Conservation (phyloP, 257 asterid species). For the Capsicum chinense region DNA sequence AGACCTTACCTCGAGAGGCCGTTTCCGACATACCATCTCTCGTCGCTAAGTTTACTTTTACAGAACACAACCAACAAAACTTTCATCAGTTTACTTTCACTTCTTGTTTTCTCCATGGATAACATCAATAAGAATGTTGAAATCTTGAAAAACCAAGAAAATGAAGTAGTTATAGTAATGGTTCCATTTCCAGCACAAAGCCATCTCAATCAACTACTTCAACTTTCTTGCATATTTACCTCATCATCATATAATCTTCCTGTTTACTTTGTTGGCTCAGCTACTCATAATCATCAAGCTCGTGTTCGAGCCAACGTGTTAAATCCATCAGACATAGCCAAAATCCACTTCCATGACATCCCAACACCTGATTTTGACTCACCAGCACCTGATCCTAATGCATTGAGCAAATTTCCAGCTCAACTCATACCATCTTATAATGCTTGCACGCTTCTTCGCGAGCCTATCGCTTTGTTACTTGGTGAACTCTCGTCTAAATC, state of each 20-base stretch:
- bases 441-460: constrained; percentile 39
- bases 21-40: too few relatives aligned
- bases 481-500: constrained; percentile 28
- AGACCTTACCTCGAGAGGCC: too few relatives aligned
- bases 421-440: constrained; percentile 47
- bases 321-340: constrained; percentile 35
- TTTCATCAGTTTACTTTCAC: background rate
- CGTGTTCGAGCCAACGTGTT: constrained; percentile 37
- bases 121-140: background rate
- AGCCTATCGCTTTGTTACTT: constrained; percentile 35
- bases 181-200: constrained; percentile 45
- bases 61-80: background rate
- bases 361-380: constrained; percentile 46
- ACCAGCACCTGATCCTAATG: constrained; percentile 54
- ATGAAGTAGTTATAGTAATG: constrained; percentile 26
- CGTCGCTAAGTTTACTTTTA: background rate
- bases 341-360: constrained; percentile 50
- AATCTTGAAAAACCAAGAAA: background rate
- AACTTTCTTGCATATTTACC: constrained; percentile 44
- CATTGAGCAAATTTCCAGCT: constrained; percentile 47
- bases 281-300: constrained; percentile 58
- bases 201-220: constrained; percentile 57
- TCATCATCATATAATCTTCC: constrained; percentile 40
- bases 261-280: constrained; percentile 45
- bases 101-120: background rate